Base-by-base conservation (phyloP, 75 land plant genomes). In the Cunninghamia lanceolata region DNA sequence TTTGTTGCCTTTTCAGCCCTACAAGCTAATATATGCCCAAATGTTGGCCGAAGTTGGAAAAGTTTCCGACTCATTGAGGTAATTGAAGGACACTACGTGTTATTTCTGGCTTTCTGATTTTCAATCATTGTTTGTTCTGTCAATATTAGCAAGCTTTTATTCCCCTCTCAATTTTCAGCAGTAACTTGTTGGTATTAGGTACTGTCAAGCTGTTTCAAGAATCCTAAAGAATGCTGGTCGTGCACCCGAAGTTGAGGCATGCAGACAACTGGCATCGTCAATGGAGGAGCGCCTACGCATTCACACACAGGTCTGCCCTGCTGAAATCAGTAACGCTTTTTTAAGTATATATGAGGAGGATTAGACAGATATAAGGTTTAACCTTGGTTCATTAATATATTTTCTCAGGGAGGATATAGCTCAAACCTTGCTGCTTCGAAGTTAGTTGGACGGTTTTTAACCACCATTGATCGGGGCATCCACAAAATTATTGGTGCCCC, bases 11-110 rank as follows among this genome's bases (percentile, higher is more conserved):
- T 96, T 98, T 87, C 99, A 96, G 87, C 97, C 99, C 77, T 98
- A 95, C 84, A 98, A 98, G 92, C 89, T 98, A 14, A 85, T 98
- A 25, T 98, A 98, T 94, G 99, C 99, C 43, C 78, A 91, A 87
- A 98, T 98, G 99, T 90, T 98, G 53, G 96, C 95, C 19, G 99
- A 98, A 93, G 94, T 92, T 79, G 99, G 99, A 39, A 98, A 94
- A 78, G 84, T 93, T 52, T 90, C 92, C 35, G 99, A 98, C 56
- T 88, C 99, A 39, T 83, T 95, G 74, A 98, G 91, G 99, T 98
- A 90, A 88, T 86, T 32, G 34, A 84, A 79, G 71, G 47, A 25
- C 82, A 80, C 25, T 42, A 45, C 50, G 10, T 68, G 50, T 28
- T 4, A 39, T 74, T 38, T 36, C 71, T 66, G 14, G 35, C 46